phyloP scores from a whole-genome alignment of 1,284 basidiomycete species.

The Tilletia setariae region DNA sequence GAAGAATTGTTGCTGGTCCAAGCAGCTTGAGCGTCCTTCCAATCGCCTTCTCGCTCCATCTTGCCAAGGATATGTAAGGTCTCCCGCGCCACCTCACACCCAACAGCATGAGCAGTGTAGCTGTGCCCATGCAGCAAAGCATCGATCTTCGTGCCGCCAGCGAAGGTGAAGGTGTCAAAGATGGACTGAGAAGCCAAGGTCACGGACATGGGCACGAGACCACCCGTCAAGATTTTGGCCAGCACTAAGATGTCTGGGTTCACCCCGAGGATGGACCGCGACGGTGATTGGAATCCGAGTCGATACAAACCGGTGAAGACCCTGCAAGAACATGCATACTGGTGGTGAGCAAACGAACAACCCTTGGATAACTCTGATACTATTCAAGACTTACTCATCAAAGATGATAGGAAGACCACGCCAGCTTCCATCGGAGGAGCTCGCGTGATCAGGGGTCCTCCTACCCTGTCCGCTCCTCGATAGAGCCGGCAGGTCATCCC shows the following conservation, averaged over 20 bases:
- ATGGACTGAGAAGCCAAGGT: slow-evolving; percentile 71
- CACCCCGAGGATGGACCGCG: slow-evolving; percentile 31
- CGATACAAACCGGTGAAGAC: slow-evolving; percentile 90
- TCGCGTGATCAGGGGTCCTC: background rate
- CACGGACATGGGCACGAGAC: slow-evolving; percentile 78
- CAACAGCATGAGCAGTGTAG: slow-evolving; percentile 63
- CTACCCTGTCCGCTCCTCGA: background rate
- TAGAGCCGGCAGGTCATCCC: background rate
- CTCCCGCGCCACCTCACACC: slow-evolving; percentile 83
- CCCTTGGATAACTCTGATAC: too few relatives aligned
- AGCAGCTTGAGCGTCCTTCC: slow-evolving; percentile 59
- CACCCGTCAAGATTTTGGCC: slow-evolving; percentile 92
- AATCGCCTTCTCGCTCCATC: slow-evolving; percentile 60
- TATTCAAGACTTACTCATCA: slow-evolving; percentile 64
- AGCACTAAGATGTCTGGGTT: slow-evolving; percentile 72
- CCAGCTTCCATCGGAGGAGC: slow-evolving; percentile 57
- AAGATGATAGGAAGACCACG: slow-evolving; percentile 83
- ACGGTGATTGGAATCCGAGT: slow-evolving; percentile 61
- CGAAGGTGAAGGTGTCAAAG: slow-evolving; percentile 71
- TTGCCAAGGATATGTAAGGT: slow-evolving; percentile 66
- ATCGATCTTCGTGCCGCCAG: slow-evolving; percentile 68
- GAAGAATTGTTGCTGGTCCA: background rate
- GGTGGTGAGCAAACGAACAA: too few relatives aligned
- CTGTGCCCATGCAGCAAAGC: slow-evolving; percentile 92
- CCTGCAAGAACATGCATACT: slow-evolving; percentile 20